Evolutionary conservation across 257 asterid genomes (phyloP).

Genomic region (Nemophila menziesii): DNA sequence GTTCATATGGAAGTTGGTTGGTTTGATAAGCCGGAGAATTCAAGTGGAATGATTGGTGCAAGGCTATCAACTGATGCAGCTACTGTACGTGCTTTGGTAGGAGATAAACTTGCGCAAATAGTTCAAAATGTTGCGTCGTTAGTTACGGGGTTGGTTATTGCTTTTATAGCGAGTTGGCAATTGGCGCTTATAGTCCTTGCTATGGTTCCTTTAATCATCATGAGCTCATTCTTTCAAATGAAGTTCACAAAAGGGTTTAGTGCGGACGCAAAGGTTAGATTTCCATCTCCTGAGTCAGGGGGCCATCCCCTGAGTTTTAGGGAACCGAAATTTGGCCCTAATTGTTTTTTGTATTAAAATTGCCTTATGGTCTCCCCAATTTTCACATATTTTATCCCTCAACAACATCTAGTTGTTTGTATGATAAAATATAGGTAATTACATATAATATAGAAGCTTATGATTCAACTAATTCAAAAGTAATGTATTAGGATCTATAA

Average conservation of each 20-base stretch:
- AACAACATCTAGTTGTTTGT: too few relatives aligned
- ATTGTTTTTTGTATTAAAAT: too few relatives aligned
- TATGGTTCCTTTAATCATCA: constrained; percentile 43
- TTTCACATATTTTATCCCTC: too few relatives aligned
- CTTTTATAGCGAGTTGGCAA: constrained; percentile 66
- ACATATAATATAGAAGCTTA: too few relatives aligned
- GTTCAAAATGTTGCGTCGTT: constrained; percentile 46
- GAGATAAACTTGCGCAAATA: constrained; percentile 43
- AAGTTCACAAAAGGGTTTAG: constrained; percentile 49
- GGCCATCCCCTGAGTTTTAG: too few relatives aligned
- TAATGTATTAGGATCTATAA: too few relatives aligned
- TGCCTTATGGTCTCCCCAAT: too few relatives aligned
- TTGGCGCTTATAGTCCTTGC: constrained; percentile 47
- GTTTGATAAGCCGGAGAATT: constrained; percentile 43
- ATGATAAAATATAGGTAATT: too few relatives aligned
- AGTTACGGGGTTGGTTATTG: constrained; percentile 39
- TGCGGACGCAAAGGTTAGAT: constrained; percentile 47
- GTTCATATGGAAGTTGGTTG: constrained; percentile 60
- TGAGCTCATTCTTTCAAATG: constrained; percentile 38
- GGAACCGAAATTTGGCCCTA: too few relatives aligned
- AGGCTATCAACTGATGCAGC: constrained; percentile 63
- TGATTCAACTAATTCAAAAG: too few relatives aligned
- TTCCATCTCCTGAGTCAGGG: too few relatives aligned
- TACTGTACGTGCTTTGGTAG: constrained; percentile 45
- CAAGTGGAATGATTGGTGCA: constrained; percentile 58